Conservation (phyloP, 805 yeast genomes). For the Wickerhamomyces mucosus region DNA sequence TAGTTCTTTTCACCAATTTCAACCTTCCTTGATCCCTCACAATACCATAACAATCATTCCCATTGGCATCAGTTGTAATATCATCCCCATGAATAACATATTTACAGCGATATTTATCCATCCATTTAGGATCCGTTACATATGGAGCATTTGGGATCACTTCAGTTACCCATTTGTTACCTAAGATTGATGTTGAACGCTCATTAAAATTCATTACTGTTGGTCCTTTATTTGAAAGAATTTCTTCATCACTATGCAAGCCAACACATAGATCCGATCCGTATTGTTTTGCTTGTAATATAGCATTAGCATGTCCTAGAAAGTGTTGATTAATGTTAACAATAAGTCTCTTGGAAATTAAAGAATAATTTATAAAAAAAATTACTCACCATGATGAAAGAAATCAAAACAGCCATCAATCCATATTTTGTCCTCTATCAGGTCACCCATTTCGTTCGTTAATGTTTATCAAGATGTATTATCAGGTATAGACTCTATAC, state of each 20-base stretch:
- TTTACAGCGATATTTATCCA: conserved; percentile 66
- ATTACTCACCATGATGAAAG: conserved; percentile 73
- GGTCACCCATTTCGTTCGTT: not conserved
- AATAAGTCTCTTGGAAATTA: no score
- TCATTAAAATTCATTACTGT: conserved; percentile 84
- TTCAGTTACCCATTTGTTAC: conserved; percentile 80
- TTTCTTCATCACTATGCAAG: conserved; percentile 87
- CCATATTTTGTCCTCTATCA: conserved; percentile 54
- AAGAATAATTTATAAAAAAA: no score
- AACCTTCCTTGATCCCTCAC: conserved; percentile 83
- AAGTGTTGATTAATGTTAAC: no score
- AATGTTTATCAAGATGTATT: no score
- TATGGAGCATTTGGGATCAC: conserved; percentile 81
- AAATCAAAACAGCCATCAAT: conserved; percentile 98
- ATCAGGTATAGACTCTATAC: no score
- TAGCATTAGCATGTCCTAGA: conserved; percentile 89
- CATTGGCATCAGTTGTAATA: conserved; percentile 92
- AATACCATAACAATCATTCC: conserved; percentile 81
- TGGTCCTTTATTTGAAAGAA: conserved; percentile 77
- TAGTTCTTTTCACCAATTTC: conserved; percentile 87
- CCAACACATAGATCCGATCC: conserved; percentile 78
- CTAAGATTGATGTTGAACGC: conserved; percentile 74
- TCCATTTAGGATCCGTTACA: conserved; percentile 69
- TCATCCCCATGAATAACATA: conserved; percentile 99
- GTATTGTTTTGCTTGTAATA: conserved; percentile 81